These are phyloP conservation scores for Sporothrix schenckii DNA, from an alignment of 2,329 filamentous ascomycete species.

Conservation along the genomic window DNA sequence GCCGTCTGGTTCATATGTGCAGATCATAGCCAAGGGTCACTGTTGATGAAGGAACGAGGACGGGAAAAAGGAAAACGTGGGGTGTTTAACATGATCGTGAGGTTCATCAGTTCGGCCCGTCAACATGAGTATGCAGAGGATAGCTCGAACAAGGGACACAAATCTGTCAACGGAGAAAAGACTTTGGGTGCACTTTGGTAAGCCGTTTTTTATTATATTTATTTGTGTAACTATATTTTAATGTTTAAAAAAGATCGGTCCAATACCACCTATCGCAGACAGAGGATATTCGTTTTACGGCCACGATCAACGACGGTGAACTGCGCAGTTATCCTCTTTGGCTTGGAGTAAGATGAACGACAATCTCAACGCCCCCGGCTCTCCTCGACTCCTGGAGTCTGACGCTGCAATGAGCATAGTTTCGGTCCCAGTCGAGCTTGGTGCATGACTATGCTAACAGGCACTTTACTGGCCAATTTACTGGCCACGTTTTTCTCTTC, in stretches of 20 bases:
- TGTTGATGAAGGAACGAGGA: not conserved
- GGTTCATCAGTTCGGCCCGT: not conserved
- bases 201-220: no score
- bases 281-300: no score
- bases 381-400: not conserved
- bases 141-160: not conserved
- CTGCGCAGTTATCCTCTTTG: not conserved
- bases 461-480: not conserved
- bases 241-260: no score
- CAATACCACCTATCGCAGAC: not conserved
- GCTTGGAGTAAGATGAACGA: not conserved
- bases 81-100: slow-evolving; percentile 15
- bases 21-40: slow-evolving; percentile 18
- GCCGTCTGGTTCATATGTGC: not conserved
- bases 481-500: slow-evolving; percentile 14
- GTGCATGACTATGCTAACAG: not conserved
- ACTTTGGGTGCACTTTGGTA: no score
- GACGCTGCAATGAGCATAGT: not conserved
- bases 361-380: not conserved
- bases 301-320: not conserved
- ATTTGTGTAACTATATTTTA: no score
- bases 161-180: not conserved
- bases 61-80: slow-evolving; percentile 17
- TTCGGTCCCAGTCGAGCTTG: not conserved
- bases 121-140: not conserved